phyloP scores from a whole-genome alignment of 75 land plant genomes.

The Pinus tabuliformis region DNA sequence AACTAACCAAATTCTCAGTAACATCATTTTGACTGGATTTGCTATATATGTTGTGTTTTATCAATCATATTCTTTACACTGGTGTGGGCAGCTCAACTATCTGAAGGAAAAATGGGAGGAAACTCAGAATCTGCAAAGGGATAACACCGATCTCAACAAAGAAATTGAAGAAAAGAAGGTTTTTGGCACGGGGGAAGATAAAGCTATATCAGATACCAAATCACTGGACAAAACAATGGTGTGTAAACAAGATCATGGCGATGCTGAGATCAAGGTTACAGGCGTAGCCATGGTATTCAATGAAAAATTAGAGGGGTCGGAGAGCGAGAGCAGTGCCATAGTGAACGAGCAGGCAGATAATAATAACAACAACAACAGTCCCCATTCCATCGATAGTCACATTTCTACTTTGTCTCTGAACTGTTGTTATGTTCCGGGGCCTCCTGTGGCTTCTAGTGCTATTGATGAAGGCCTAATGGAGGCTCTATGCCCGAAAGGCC shows the following conservation, averaged over 20 bases:
- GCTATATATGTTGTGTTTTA: too few species aligned
- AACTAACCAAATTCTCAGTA: too few species aligned
- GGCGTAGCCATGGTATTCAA: neutral
- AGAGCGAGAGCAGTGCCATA: slow-evolving; percentile 14
- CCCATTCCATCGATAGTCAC: slow-evolving; percentile 10
- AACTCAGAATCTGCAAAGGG: neutral
- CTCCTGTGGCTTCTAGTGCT: neutral
- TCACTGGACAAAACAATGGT: neutral
- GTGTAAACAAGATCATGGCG: neutral
- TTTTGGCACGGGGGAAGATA: neutral
- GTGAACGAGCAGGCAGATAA: slow-evolving; percentile 6
- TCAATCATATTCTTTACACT: too few species aligned
- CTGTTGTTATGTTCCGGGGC: neutral
- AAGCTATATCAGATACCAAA: neutral
- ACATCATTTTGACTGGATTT: too few species aligned
- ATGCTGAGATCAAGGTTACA: neutral
- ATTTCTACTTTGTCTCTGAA: neutral
- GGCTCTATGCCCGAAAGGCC: neutral
- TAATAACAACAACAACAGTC: slow-evolving; percentile 3
- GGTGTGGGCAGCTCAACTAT: neutral
- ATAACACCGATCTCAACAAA: neutral
- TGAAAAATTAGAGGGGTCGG: slow-evolving; percentile 4
- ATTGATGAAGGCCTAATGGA: slow-evolving; percentile 1
- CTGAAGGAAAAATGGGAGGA: slow-evolving; percentile 4
- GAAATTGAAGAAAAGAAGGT: neutral